Base-by-base conservation (phyloP, 2,329 filamentous ascomycete species). In the Ophiostoma sp. region DNA sequence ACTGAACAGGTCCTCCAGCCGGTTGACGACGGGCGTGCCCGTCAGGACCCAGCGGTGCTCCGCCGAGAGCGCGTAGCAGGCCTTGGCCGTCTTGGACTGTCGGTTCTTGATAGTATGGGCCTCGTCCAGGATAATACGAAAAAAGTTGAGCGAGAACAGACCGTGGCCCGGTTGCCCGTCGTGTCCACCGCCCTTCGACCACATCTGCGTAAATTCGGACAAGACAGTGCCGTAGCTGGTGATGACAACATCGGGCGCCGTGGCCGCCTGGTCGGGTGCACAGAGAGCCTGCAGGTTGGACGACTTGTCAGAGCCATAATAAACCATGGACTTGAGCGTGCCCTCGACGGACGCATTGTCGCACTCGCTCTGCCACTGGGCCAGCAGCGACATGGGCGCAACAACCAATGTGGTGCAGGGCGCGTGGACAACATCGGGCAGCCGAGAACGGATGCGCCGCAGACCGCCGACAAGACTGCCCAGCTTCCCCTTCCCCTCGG, bases 361-460 rank as follows among this genome's bases (percentile, higher is more conserved):
- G 0, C 95, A 93, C 83, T 99, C 96, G 78, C 93, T 97, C 78
- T 97, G 93, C 96, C 96, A 99, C 80, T 99, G 96, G 0, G 95
- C 89, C n/a, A 99, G 87, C 2, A 99, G 85, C 11, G 96, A 98
- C 90, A 98, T 98, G 1, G 96, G 96, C 0, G 96, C 96, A n/a
- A 99, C 88, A 0, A 99, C 95, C 2, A 99, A 84, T 0, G 96
- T 99, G 0, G 96, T 98, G 79, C 92, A 93, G 0, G 94, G 95
- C 1, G 95, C 96, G 71, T 87, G 81, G 64, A 92, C 86, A 3
- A 94, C 83, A 1, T 84, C 83, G 11, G 85, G 74, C 17, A 73
- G 59, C n/a, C 48, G 70, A 5, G 76, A 61, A 0, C 72, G 74
- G 17, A 76, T 70, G 17, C 75, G 73, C 2, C 90, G 87, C 5